Percentiles rank a stretch among this genome's conserved stretches.
Conservation (phyloP, 139 green algal genomes). For the Choricystis sp. region DNA sequence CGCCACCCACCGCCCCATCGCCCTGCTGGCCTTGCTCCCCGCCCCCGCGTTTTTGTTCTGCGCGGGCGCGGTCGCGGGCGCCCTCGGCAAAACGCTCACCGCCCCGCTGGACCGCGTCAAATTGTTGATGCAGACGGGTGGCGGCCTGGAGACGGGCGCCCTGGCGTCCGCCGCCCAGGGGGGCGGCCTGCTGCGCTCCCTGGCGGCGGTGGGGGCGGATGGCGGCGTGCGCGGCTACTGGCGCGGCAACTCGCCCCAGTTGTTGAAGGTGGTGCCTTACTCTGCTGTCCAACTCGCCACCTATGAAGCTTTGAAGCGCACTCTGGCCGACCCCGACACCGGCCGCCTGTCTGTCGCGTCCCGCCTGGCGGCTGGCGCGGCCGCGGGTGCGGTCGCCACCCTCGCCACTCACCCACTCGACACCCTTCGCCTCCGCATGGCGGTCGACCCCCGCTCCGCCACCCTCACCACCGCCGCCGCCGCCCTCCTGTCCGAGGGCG, state of each 20-base stretch:
- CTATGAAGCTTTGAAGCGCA: slow-evolving; percentile 54
- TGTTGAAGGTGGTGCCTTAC: slow-evolving; percentile 63
- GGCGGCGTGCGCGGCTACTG: slow-evolving; percentile 68
- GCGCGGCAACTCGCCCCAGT: slow-evolving; percentile 67
- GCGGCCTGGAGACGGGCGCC: slow-evolving; percentile 27
- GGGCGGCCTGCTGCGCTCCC: slow-evolving; percentile 32
- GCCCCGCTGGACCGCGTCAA: slow-evolving; percentile 71
- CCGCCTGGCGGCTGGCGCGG: slow-evolving; percentile 44
- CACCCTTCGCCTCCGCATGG: slow-evolving; percentile 55
- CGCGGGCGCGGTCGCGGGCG: slow-evolving; percentile 54
- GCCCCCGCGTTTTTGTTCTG: slow-evolving; percentile 42
- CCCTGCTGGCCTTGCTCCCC: slow-evolving; percentile 29
- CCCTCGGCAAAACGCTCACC: slow-evolving; percentile 61
- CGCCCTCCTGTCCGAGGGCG: slow-evolving; percentile 35
- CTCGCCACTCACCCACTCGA: slow-evolving; percentile 65
- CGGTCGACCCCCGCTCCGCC: slow-evolving; percentile 44
- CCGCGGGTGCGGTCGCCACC: slow-evolving; percentile 51
- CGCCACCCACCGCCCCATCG: slow-evolving; percentile 12
- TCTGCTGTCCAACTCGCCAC: slow-evolving; percentile 44
- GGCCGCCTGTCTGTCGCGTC: slow-evolving; percentile 37
- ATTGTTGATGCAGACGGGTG: slow-evolving; percentile 42
- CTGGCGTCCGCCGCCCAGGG: slow-evolving; percentile 28
- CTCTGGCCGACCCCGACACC: slow-evolving; percentile 16
- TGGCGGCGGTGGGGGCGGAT: slow-evolving; percentile 49
- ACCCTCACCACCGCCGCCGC: slow-evolving; percentile 27